Evolutionary conservation across 2,329 filamentous ascomycete species (phyloP), one percentile per base, ranked within the genome.

Genomic region (Chrysoporthe deuterocubensis): DNA sequence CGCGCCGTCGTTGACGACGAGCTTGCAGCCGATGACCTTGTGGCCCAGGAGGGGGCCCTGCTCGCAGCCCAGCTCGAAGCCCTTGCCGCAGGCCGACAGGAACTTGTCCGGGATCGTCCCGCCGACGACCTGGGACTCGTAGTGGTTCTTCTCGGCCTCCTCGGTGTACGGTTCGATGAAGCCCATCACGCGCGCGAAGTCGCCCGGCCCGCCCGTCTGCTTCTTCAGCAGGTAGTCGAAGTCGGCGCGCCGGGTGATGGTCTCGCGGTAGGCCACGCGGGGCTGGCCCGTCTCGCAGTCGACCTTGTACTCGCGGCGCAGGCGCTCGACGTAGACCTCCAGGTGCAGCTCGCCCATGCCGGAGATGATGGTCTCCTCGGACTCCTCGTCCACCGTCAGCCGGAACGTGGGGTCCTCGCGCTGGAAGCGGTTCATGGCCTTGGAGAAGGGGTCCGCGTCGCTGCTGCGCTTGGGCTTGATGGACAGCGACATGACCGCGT

Each of bases 351-450:
- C 96, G 73, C 96, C 96, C 96, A 99, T 99, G 69, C 96, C 96
- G 54, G 92, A 96, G 76, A 99, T 98, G 76, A 99, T 97, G 60
- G 95, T 98, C 83, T 99, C 93, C 77, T 97, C 92, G 71, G 91
- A 95, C 82, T 99, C 96, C 18, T 88, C 81, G 76, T 99, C 96
- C 74, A 97, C 94, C 74, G 93, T 91, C 48, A 99, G 92, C 65
- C 96, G 90, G 88, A 99, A 99, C 14, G 96, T 99, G 3, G 96
- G 96, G 75, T 99, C 96, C 81, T 99, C 96, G 71, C 96, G 92
- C 81, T 97, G 95, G 87, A 99, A 99, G 73, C 96, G 92, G 79
- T 95, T 96, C 90, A 99, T 98, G 73, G 96, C 96, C 83, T 99
- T 99, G 77, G 91, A 94, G 86, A 99, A 99, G 83, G 96, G 96